Evolutionary conservation across 129 eudicot genomes (phyloP), one percentile per base, ranked within the genome.

Genomic region (Pulicaria dysenterica): DNA sequence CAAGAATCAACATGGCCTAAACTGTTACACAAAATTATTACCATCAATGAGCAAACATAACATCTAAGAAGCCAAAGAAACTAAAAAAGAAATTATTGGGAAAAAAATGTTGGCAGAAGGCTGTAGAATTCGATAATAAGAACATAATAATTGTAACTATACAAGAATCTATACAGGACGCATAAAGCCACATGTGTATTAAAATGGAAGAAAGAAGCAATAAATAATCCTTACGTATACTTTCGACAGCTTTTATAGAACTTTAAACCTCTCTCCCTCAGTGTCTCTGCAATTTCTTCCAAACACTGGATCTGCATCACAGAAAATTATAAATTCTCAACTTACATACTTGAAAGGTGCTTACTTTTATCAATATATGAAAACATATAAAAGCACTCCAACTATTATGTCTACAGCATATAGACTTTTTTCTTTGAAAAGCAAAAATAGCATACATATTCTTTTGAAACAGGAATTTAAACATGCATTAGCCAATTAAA

Each of bases 181-280:
- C 31, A 24, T 24, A 24, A 24, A 24, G 31, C 31, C 31, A 24
- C 1, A 24, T 1, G 31, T 24, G n/a, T 40, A 4, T 43, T 7
- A 53, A 48, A 37, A 45, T 36, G 40, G 69, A 61, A 14, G 36
- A 70, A 64, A 59, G 48, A 77, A 49, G 15, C 12, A 37, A 73
- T 48, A n/a, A 15, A 39, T 37, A n/a, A 55, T 38, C 68, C 97
- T 89, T 87, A 89, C 98, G 83, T 85, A 81, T 92, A 92, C 77
- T 92, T 92, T 80, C 89, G 88, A 77, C 95, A 86, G 72, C 96
- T 95, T 85, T 92, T 92, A 72, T 81, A 84, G 60, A 89, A 87
- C 79, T 81, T 92, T 57, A 80, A 71, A 76, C 94, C 80, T 85
- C 89, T 86, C 6, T 92, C 98, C 78, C 87, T 85, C 17, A 92